Base-by-base conservation (phyloP, 2,329 filamentous ascomycete genomes). In the Phaeosphaeria sp. region DNA sequence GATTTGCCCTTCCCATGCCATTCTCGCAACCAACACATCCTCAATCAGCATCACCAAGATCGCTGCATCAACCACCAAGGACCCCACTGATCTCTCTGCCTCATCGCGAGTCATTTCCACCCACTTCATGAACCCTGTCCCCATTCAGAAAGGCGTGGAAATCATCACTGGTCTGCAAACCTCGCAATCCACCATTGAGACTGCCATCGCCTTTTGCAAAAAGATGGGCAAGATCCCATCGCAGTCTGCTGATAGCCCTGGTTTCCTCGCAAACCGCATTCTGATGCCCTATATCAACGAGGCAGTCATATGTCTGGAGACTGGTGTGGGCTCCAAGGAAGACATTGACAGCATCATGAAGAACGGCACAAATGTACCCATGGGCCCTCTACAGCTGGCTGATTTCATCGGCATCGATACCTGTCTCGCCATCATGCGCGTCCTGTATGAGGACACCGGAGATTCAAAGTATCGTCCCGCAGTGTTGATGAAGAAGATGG, bases 211-310 rank as follows among this genome's bases (percentile, higher is more conserved):
- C 6, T 94, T 99, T 74, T 94, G 94, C 79, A 87, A 90, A 80
- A 87, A 87, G 59, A 96, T 99, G 91, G 94, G 93, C 71, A 99
- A 99, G 81, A 85, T 98, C 52, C 82, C 93, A 0, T 96, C 93
- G 3, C 86, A 91, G 27, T 96, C 92, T 15, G 91, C 91, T 17
- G 95, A 99, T 78, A 88, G 91, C 0, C 95, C 95, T 0, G 95
- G 95, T 1, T 99, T 99, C 82, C 83, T 99, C 22, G 95, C 95
- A 30, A 99, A 99, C 78, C 86, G 95, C 10, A 99, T 99, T 60
- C 82, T 99, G 58, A 99, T 99, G 95, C 95, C 95, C 0, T 99
- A 99, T 77, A 97, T 99, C 82, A 99, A 99, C 77, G 95, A 99
- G 81, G 95, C 96, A 9, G 84, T 99, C 67, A 94, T 97, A 64